These are phyloP conservation scores for Stenocarpella maydis DNA, from an alignment of 2,329 filamentous ascomycete genomes.

Conservation along the genomic window DNA sequence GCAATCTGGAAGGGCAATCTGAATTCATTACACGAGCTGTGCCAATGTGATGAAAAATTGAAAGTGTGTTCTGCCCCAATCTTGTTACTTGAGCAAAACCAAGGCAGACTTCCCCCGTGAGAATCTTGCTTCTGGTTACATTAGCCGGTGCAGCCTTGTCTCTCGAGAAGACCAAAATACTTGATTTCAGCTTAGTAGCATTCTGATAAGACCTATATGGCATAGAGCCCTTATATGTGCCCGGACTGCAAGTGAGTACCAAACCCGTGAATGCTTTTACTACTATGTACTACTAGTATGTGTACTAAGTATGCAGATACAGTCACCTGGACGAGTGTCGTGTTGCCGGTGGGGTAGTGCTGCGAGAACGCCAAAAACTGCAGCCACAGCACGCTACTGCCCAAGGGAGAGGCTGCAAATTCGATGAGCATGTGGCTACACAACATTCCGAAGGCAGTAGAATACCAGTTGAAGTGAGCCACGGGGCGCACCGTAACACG, in stretches of 20 bases:
- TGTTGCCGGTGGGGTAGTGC: too few species aligned
- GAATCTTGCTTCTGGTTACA: background rate
- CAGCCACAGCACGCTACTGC: background rate
- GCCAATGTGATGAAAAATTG: too few species aligned
- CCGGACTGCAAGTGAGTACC: background rate
- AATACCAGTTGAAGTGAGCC: background rate
- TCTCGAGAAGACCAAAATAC: too few species aligned
- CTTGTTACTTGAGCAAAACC: background rate
- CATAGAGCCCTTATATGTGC: too few species aligned
- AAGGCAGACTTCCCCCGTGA: background rate
- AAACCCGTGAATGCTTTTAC: background rate
- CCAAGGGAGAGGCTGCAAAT: background rate
- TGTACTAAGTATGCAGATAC: too few species aligned
- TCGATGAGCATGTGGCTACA: background rate
- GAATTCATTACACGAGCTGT: background rate
- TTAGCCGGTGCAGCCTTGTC: background rate
- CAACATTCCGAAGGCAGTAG: background rate
- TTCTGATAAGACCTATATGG: background rate
- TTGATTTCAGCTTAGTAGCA: too few species aligned
- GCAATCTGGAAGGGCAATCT: background rate
- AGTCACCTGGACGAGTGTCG: too few species aligned
- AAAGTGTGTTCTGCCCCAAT: background rate
- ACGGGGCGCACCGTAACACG: background rate
- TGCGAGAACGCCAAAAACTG: too few species aligned
- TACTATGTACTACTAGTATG: too few species aligned